Conservation (phyloP, 495 filamentous ascomycete genomes). For the Hypoxylon intermedium region DNA sequence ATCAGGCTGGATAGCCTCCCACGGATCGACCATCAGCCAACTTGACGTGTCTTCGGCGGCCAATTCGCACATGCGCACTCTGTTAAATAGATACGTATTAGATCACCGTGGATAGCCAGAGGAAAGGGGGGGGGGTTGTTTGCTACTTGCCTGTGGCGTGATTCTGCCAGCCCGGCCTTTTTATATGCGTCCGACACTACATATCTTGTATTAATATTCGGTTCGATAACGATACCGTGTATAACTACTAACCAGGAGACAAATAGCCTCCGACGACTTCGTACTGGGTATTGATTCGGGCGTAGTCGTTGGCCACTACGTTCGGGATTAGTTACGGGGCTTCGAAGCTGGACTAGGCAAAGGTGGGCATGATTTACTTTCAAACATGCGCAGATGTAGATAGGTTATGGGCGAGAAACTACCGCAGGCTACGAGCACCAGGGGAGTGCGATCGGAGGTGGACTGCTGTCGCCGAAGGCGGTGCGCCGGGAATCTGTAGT, state of each 20-base stretch:
- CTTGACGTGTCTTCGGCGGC: constrained; percentile 76
- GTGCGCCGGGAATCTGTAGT: constrained; percentile 75
- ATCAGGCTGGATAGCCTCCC: constrained; percentile 64
- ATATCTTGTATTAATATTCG: neutral
- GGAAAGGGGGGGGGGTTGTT: neutral
- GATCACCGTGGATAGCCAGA: constrained; percentile 3
- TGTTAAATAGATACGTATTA: constrained; percentile 23
- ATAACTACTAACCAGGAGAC: constrained; percentile 50
- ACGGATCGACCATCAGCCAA: constrained; percentile 87
- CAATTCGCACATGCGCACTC: constrained; percentile 72
- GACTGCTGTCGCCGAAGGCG: constrained; percentile 73
- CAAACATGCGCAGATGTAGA: constrained; percentile 93
- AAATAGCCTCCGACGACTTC: constrained; percentile 89
- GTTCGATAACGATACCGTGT: neutral
- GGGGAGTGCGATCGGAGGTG: constrained; percentile 72
- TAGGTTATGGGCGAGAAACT: constrained; percentile 88
- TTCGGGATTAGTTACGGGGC: no score
- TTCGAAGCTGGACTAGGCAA: no score
- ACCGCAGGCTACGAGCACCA: constrained; percentile 88
- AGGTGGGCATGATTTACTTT: no score
- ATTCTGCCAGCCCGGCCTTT: constrained; percentile 82
- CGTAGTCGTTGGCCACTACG: constrained; percentile 43
- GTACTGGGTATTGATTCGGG: constrained; percentile 74
- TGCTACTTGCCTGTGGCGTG: constrained; percentile 68
- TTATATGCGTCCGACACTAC: constrained; percentile 79